Evolutionary conservation across 2,329 filamentous ascomycete genomes (phyloP).

Genomic region (Paraphaeosphaeria sporulosa): DNA sequence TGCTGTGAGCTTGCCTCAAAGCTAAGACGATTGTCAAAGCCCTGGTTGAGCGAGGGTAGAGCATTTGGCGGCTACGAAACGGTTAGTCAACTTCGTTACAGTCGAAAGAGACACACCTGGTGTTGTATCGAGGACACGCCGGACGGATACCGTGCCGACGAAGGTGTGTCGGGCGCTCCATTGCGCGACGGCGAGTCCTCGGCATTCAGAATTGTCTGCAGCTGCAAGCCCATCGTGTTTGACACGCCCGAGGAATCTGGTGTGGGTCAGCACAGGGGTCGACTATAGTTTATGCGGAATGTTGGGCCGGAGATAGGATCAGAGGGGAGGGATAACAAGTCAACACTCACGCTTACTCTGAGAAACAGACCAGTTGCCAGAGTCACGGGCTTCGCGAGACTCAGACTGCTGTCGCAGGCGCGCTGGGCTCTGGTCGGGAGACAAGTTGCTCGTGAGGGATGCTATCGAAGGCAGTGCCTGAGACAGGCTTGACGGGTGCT

Average conservation of each 20-base stretch:
- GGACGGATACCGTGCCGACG: constrained; percentile 47
- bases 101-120: constrained; percentile 25
- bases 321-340: constrained; percentile 9
- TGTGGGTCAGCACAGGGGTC: constrained; percentile 17
- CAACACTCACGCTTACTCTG: constrained; percentile 61
- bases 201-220: constrained; percentile 59
- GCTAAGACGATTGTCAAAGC: constrained; percentile 56
- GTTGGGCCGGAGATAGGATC: constrained; percentile 1
- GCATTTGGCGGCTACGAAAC: constrained; percentile 43
- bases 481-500: constrained; percentile 32
- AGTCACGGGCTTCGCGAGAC: constrained; percentile 63
- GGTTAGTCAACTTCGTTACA: constrained; percentile 24
- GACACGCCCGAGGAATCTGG: constrained; percentile 53
- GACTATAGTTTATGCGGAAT: constrained; percentile 15
- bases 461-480: constrained; percentile 50
- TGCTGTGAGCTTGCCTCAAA: constrained; percentile 53
- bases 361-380: constrained; percentile 66
- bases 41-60: constrained; percentile 66
- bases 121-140: constrained; percentile 32
- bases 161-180: constrained; percentile 53
- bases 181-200: constrained; percentile 58
- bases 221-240: constrained; percentile 57
- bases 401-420: constrained; percentile 44
- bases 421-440: constrained; percentile 43
- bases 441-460: constrained; percentile 45